phyloP scores from a whole-genome alignment of 2,329 filamentous ascomycete species.

The Sphaerulina vaccinii region DNA sequence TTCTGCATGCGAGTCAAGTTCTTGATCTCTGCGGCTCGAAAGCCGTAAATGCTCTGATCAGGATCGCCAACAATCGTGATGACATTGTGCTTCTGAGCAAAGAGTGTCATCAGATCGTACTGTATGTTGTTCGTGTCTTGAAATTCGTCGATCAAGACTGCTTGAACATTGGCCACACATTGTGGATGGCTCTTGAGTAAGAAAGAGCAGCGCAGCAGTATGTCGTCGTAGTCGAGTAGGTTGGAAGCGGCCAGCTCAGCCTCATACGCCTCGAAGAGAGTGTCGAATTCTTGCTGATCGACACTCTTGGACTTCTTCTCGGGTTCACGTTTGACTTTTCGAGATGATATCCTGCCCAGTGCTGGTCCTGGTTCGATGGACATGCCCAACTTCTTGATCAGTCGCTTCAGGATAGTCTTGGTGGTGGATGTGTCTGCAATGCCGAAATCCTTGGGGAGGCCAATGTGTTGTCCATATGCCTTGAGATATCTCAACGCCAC shows the following conservation, averaged over 20 bases:
- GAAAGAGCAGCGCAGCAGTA: slow-evolving; percentile 79
- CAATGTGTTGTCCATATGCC: slow-evolving; percentile 80
- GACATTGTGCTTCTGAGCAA: slow-evolving; percentile 69
- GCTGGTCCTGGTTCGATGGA: slow-evolving; percentile 68
- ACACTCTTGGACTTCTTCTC: slow-evolving; percentile 47
- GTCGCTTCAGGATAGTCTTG: slow-evolving; percentile 73
- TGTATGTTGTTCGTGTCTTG: slow-evolving; percentile 96
- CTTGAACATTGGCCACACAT: slow-evolving; percentile 85
- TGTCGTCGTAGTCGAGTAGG: slow-evolving; percentile 89
- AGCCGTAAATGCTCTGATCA: slow-evolving; percentile 97
- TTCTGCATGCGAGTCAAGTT: slow-evolving; percentile 77
- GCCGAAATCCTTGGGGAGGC: slow-evolving; percentile 77
- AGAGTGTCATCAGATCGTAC: slow-evolving; percentile 87
- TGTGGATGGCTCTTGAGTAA: slow-evolving; percentile 70
- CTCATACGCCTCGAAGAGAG: slow-evolving; percentile 73
- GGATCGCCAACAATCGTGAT: slow-evolving; percentile 96
- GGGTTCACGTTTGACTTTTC: slow-evolving; percentile 58
- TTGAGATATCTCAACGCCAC: slow-evolving; percentile 82
- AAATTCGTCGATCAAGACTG: slow-evolving; percentile 93
- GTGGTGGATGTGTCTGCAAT: slow-evolving; percentile 86
- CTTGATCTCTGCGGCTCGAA: slow-evolving; percentile 86
- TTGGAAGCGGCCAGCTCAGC: slow-evolving; percentile 71
- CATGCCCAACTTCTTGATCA: slow-evolving; percentile 71
- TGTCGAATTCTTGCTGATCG: slow-evolving; percentile 65
- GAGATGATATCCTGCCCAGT: slow-evolving; percentile 69